phyloP scores from a whole-genome alignment of 2,329 filamentous ascomycete genomes.

The Microsporum ferrugineum region DNA sequence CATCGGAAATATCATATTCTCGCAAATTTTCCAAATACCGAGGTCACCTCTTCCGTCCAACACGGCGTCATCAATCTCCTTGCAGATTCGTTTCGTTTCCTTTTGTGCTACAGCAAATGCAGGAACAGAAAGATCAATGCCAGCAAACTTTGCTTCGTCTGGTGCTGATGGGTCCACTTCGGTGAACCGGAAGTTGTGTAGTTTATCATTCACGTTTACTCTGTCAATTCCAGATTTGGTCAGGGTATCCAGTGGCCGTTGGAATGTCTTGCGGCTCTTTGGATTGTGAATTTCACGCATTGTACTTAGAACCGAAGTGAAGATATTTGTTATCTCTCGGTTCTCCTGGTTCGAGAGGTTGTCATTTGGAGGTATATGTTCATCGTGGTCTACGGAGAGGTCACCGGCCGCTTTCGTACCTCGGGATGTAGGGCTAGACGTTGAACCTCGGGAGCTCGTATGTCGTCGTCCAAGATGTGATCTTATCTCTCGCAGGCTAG shows the following conservation, averaged over 20 bases:
- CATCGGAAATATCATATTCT: slow-evolving; percentile 31
- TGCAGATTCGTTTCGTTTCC: slow-evolving; percentile 25
- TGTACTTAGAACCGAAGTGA: slow-evolving; percentile 5
- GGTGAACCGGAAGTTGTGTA: neutral
- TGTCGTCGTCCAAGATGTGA: neutral
- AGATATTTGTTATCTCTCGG: slow-evolving; percentile 8
- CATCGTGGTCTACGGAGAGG: neutral
- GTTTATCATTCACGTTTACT: neutral
- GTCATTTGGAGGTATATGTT: neutral
- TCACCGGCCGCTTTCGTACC: neutral
- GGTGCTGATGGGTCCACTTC: slow-evolving; percentile 3
- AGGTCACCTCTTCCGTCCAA: slow-evolving; percentile 23
- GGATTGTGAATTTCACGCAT: neutral
- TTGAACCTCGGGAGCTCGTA: neutral
- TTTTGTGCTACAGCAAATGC: slow-evolving; percentile 17
- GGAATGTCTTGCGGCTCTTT: neutral
- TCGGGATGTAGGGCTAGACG: neutral
- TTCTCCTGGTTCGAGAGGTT: neutral
- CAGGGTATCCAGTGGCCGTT: neutral
- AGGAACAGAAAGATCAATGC: slow-evolving; percentile 7
- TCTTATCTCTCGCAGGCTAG: neutral
- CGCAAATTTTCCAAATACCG: slow-evolving; percentile 31
- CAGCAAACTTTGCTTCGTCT: slow-evolving; percentile 2
- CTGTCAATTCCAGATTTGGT: neutral
- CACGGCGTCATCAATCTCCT: slow-evolving; percentile 21